These are phyloP conservation scores for Sclerotinia sclerotiorum DNA, from an alignment of 2,329 filamentous ascomycete genomes.

Conservation along the genomic window DNA sequence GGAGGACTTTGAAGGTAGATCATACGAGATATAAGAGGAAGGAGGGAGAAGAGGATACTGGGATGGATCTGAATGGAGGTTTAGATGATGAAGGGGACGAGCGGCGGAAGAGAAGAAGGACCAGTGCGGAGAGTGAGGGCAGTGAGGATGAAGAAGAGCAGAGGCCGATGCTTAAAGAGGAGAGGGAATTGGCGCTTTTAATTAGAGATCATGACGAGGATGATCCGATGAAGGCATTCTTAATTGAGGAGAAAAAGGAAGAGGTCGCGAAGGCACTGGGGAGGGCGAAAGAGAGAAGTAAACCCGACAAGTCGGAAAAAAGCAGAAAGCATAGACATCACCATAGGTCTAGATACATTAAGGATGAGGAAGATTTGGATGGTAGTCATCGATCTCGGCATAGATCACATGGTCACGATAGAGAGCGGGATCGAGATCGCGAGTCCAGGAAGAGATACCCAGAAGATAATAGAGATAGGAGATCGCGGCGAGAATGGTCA, in stretches of 20 bases:
- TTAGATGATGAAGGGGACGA: constrained; percentile 44
- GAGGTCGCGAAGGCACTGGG: constrained; percentile 73
- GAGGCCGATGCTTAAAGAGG: constrained; percentile 73
- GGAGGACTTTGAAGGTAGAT: constrained; percentile 80
- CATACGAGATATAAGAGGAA: constrained; percentile 92
- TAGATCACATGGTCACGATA: constrained; percentile 23
- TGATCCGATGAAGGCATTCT: constrained; percentile 92
- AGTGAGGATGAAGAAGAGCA: constrained; percentile 37
- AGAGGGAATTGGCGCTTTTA: constrained; percentile 73
- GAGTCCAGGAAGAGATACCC: constrained; percentile 18
- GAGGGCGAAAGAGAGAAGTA: constrained; percentile 45
- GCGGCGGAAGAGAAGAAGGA: constrained; percentile 43
- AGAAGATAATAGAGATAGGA: constrained; percentile 22
- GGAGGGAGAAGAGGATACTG: constrained; percentile 59
- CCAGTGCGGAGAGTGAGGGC: constrained; percentile 42
- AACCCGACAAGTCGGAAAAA: constrained; percentile 31
- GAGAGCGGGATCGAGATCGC: constrained; percentile 10
- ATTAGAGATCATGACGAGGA: constrained; percentile 86
- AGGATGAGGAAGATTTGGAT: constrained; percentile 25
- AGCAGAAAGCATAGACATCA: constrained; percentile 34
- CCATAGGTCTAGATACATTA: constrained; percentile 31
- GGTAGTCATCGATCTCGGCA: constrained; percentile 27
- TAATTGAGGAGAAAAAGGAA: constrained; percentile 88
- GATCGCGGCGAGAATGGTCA: constrained; percentile 14
- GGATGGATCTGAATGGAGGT: constrained; percentile 38